These are phyloP conservation scores for Naganishia albida DNA, from an alignment of 1,284 basidiomycete genomes.

Conservation along the genomic window DNA sequence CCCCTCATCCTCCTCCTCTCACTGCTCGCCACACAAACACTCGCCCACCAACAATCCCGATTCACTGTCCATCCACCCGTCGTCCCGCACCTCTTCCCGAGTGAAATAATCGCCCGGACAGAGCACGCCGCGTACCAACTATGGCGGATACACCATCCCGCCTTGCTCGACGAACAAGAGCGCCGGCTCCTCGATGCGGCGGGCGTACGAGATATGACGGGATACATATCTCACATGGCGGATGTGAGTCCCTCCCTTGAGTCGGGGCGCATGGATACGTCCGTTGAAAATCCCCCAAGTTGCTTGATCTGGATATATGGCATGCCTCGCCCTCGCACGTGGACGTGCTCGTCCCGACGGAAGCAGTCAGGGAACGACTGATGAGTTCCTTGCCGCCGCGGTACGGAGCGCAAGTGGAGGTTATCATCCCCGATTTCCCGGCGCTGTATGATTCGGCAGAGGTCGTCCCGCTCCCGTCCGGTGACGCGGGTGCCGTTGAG, in stretches of 20 bases:
- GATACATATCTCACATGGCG: conserved; percentile 40
- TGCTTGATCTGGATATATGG: conserved; percentile 51
- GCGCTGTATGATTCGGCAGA: conserved; percentile 42
- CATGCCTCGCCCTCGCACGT: conserved; percentile 38
- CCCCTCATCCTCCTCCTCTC: background rate
- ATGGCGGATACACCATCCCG: conserved; percentile 37
- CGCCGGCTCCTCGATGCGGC: background rate
- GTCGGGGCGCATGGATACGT: background rate
- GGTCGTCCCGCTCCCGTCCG: too few relatives aligned
- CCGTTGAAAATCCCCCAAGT: conserved; percentile 34
- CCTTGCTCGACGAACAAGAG: conserved; percentile 3
- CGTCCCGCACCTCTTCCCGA: conserved; percentile 11
- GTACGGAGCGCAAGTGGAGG: background rate
- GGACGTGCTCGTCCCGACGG: conserved; percentile 42
- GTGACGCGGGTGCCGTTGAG: conserved; percentile 23
- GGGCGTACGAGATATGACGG: conserved; percentile 30
- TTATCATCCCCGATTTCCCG: conserved; percentile 45
- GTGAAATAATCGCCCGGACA: conserved; percentile 18
- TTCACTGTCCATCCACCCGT: background rate
- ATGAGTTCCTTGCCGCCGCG: conserved; percentile 4
- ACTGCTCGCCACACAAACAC: background rate
- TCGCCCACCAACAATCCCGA: background rate
- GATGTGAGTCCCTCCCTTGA: conserved; percentile 1
- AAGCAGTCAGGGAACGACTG: conserved; percentile 24
- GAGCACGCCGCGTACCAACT: conserved; percentile 42